Evolutionary conservation across 768 basidiomycete species (phyloP).

Genomic region (Boletus eberwhitei): DNA sequence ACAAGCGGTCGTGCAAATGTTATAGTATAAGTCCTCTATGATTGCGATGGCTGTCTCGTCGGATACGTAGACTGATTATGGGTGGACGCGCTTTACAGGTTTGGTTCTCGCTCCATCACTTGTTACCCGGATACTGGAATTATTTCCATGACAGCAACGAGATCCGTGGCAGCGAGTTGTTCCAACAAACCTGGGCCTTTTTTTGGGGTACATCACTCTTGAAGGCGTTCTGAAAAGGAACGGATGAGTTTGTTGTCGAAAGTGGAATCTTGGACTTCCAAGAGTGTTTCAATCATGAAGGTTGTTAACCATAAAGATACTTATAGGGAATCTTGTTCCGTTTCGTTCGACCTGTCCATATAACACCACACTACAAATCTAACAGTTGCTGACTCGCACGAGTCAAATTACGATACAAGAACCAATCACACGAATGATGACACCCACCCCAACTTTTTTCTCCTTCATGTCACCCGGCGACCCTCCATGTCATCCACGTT

Average conservation of each 20-base stretch:
- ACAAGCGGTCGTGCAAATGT: slow-evolving; percentile 35
- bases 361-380: slow-evolving; percentile 8
- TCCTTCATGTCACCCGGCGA: slow-evolving; percentile 6
- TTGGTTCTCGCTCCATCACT: slow-evolving; percentile 35
- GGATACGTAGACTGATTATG: not conserved
- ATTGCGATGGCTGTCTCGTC: fast-evolving
- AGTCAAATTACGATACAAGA: not conserved
- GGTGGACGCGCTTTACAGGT: slow-evolving; percentile 12
- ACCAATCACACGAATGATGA: not conserved
- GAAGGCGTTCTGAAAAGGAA: slow-evolving; percentile 1
- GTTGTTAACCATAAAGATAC: too few species aligned
- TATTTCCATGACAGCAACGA: slow-evolving; percentile 23
- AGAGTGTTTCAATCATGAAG: too few species aligned
- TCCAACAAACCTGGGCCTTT: slow-evolving; percentile 19
- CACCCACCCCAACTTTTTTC: not conserved
- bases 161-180: slow-evolving; percentile 14
- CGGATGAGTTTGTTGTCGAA: too few species aligned
- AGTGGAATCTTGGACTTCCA: too few species aligned
- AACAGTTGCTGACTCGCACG: not conserved
- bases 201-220: slow-evolving; percentile 12
- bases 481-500: slow-evolving; percentile 21
- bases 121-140: slow-evolving; percentile 37
- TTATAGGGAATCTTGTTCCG: not conserved
- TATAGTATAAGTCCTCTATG: slow-evolving; percentile 32
- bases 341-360: not conserved